These are phyloP conservation scores for Phytopythium boreale DNA, from an alignment of 352 stramenopile species.

Conservation along the genomic window DNA sequence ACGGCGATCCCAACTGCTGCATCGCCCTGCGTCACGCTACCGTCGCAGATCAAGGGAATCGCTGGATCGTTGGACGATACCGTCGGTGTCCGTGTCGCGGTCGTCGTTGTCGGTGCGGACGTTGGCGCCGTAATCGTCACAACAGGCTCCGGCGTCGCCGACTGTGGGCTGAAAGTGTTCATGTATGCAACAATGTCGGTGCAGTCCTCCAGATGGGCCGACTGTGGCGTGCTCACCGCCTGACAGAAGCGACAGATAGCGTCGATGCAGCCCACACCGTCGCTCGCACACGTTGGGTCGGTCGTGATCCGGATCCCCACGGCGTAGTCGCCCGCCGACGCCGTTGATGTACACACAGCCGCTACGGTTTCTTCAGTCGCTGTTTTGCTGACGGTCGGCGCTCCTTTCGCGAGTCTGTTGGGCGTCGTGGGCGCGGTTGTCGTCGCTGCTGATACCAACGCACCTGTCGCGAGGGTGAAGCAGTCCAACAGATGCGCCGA, in stretches of 20 bases:
- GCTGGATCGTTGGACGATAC: not conserved
- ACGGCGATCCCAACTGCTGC: slow-evolving; percentile 7
- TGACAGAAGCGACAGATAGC: slow-evolving; percentile 2
- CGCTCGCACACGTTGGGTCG: not conserved
- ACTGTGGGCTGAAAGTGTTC: slow-evolving; percentile 11
- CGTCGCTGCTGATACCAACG: not conserved
- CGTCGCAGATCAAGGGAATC: not conserved
- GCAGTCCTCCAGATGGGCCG: not conserved
- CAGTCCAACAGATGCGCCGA: too few species aligned
- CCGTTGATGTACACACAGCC: not conserved
- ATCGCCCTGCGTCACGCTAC: not conserved
- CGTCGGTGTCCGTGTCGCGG: not conserved
- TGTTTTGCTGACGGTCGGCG: not conserved
- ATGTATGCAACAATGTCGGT: slow-evolving; percentile 13
- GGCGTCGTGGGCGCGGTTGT: not conserved
- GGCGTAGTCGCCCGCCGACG: not conserved
- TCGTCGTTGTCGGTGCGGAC: not conserved
- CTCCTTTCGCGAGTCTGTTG: not conserved
- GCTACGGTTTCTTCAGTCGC: not conserved
- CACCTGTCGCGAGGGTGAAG: too few species aligned
- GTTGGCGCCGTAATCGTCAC: not conserved
- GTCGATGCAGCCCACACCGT: slow-evolving; percentile 2
- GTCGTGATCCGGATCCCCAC: not conserved
- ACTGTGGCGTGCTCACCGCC: slow-evolving; percentile 9
- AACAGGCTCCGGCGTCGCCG: not conserved